Conservation (phyloP, 768 basidiomycete species). For the Russula lepida region DNA sequence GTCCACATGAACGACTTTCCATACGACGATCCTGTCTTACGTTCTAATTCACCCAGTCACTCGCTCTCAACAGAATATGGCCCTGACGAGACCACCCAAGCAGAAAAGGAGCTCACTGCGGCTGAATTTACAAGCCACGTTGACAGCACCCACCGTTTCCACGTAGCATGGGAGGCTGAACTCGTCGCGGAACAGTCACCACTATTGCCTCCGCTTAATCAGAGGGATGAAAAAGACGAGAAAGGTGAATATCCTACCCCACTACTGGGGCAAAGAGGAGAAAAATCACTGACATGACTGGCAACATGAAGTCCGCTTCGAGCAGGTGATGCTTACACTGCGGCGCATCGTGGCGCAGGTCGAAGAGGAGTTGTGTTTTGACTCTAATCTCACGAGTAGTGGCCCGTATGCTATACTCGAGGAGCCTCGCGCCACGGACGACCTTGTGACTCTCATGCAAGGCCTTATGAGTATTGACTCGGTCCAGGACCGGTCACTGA, state of each 20-base stretch:
- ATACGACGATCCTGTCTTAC: neutral
- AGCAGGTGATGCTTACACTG: constrained; percentile 1
- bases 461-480: constrained; percentile 1
- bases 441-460: constrained; percentile 5
- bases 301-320: neutral
- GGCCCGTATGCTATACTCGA: constrained; percentile 7
- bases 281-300: neutral
- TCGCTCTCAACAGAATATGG: neutral
- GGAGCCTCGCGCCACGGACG: constrained; percentile 1
- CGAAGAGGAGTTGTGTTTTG: neutral
- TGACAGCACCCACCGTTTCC: neutral
- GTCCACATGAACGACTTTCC: constrained; percentile 1
- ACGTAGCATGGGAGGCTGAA: neutral
- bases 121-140: neutral
- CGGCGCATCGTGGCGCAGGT: constrained; percentile 9
- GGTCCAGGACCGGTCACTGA: neutral
- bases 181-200: neutral
- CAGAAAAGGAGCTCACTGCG: neutral
- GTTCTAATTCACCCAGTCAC: neutral
- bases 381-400: neutral
- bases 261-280: neutral
- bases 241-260: neutral
- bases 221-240: neutral
- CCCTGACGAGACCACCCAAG: neutral
- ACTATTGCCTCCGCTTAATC: neutral